Percentiles rank a stretch among this genome's conserved stretches.
phyloP scores from a whole-genome alignment of 2,329 filamentous ascomycete species.

The Penicillium sp. region DNA sequence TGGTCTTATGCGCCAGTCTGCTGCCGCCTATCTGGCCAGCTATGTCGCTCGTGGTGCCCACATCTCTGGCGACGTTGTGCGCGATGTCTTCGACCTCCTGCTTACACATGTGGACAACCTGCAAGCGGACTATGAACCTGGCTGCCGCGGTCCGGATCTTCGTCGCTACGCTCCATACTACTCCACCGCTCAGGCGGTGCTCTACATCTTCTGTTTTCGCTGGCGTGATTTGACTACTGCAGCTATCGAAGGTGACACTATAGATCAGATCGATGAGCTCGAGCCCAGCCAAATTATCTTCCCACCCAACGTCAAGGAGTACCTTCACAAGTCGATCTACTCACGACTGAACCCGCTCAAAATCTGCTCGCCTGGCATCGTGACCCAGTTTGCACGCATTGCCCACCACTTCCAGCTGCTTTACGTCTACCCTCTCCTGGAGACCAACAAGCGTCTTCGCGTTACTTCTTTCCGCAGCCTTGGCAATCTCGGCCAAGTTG shows the following conservation, averaged over 20 bases:
- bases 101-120: constrained; percentile 75
- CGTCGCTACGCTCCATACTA: constrained; percentile 84
- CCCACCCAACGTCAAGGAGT: constrained; percentile 71
- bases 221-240: constrained; percentile 83
- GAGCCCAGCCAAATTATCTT: constrained; percentile 73
- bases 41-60: constrained; percentile 90
- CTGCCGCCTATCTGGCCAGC: constrained; percentile 88
- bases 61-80: constrained; percentile 73
- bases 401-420: constrained; percentile 82
- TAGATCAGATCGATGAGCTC: constrained; percentile 55
- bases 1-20: constrained; percentile 74
- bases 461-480: constrained; percentile 65
- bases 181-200: constrained; percentile 78
- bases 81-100: constrained; percentile 77
- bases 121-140: constrained; percentile 68
- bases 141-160: constrained; percentile 81
- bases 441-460: constrained; percentile 87
- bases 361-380: constrained; percentile 87
- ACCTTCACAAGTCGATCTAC: constrained; percentile 75
- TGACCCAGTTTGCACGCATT: constrained; percentile 86
- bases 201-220: constrained; percentile 97
- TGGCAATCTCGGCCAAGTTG: constrained; percentile 41
- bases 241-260: constrained; percentile 53
- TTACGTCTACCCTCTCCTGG: constrained; percentile 84
- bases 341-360: constrained; percentile 92